Percentiles rank a stretch among this genome's conserved stretches.
Evolutionary conservation across 495 filamentous ascomycete genomes (phyloP).

Genomic region (Penicillium canescens): DNA sequence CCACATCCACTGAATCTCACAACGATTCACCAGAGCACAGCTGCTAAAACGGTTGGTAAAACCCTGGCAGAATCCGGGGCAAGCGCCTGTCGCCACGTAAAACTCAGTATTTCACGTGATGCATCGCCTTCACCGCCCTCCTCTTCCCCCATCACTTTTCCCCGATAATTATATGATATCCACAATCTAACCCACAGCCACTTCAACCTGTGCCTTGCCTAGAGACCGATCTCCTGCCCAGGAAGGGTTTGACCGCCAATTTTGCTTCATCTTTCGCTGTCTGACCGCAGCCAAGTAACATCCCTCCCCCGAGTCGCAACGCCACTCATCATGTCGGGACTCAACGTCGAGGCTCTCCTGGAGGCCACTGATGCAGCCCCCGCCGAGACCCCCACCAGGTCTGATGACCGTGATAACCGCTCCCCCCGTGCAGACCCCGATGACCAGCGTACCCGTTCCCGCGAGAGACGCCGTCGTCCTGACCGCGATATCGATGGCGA

Average conservation of each 20-base stretch:
- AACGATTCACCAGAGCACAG: too few species aligned
- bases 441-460: constrained; percentile 55
- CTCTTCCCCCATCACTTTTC: too few species aligned
- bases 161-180: too few species aligned
- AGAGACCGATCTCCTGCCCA: background rate
- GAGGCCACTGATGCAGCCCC: constrained; percentile 75
- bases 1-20: too few species aligned
- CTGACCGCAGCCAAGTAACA: constrained; percentile 52
- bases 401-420: constrained; percentile 59
- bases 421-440: constrained; percentile 57
- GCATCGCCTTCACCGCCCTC: too few species aligned
- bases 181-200: too few species aligned
- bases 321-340: constrained; percentile 69
- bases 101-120: too few species aligned
- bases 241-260: constrained; percentile 44
- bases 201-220: too few species aligned
- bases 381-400: constrained; percentile 50
- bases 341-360: constrained; percentile 91
- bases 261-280: constrained; percentile 29
- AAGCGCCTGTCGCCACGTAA: background rate
- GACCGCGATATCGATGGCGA: constrained; percentile 65
- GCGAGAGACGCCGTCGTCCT: constrained; percentile 57
- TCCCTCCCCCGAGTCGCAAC: constrained; percentile 30
- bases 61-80: too few species aligned
- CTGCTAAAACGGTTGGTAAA: too few species aligned